Evolutionary conservation across 192 early-diverging fungal genomes (phyloP).

Genomic region (Geranomyces variabilis): DNA sequence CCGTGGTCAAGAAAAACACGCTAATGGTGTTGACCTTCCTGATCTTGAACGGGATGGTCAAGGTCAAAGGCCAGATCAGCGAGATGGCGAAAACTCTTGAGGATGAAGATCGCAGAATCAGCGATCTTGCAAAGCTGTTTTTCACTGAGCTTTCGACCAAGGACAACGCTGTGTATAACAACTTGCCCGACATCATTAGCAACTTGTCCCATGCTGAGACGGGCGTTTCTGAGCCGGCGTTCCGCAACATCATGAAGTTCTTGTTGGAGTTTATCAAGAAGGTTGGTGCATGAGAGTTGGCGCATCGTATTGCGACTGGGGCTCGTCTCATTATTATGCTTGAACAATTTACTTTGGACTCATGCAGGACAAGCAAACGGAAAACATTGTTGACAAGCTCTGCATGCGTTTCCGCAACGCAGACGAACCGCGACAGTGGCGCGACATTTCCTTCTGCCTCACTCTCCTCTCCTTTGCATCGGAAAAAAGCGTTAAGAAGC

Average conservation of each 20-base stretch:
- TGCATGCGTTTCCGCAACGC: conserved; percentile 91
- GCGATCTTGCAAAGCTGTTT: conserved; percentile 91
- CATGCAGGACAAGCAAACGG: conserved; percentile 84
- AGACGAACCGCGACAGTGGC: conserved; percentile 77
- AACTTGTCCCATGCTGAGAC: conserved; percentile 72
- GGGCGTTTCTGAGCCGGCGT: conserved; percentile 80
- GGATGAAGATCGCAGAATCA: conserved; percentile 78
- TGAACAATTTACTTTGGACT: neutral
- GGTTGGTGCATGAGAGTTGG: conserved; percentile 44
- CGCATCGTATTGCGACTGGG: too few relatives aligned
- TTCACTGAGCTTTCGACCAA: conserved; percentile 94
- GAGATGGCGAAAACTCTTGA: conserved; percentile 99
- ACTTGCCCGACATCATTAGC: conserved; percentile 96
- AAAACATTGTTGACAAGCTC: conserved; percentile 94
- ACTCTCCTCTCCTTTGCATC: conserved; percentile 85
- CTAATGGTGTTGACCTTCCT: conserved; percentile 98
- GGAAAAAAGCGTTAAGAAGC: conserved; percentile 82
- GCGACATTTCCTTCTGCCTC: conserved; percentile 93
- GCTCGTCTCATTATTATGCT: neutral
- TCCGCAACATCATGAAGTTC: conserved; percentile 92
- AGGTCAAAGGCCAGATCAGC: conserved; percentile 96
- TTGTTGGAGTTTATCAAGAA: conserved; percentile 93
- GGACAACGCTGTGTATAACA: conserved; percentile 99
- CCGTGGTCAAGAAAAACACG: conserved; percentile 89
- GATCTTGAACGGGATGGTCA: conserved; percentile 99